Evolutionary conservation across 2,329 filamentous ascomycete species (phyloP).

Genomic region (Aspergillus chevalieri): DNA sequence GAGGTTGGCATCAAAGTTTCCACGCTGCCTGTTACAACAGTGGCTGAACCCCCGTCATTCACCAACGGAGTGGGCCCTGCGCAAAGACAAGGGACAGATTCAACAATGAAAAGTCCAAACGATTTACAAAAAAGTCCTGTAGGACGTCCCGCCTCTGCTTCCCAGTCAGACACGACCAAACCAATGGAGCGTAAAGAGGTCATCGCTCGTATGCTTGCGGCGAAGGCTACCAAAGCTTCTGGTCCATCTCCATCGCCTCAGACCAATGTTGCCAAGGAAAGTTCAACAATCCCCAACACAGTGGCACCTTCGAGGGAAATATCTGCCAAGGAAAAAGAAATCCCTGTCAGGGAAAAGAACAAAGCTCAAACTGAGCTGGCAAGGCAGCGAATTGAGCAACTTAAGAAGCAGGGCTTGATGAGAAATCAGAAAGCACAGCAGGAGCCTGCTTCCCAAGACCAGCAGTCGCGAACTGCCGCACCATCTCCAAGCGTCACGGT

Average conservation of each 20-base stretch:
- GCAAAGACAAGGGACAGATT: background rate
- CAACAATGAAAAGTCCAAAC: background rate
- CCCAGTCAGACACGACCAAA: slow-evolving; percentile 21
- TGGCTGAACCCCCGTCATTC: slow-evolving; percentile 6
- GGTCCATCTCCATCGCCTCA: slow-evolving; percentile 10
- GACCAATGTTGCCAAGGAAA: slow-evolving; percentile 8
- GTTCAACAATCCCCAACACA: slow-evolving; percentile 2
- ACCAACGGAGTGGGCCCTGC: background rate
- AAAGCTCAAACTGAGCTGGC: slow-evolving; percentile 69
- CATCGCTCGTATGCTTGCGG: slow-evolving; percentile 69
- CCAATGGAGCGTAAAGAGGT: slow-evolving; percentile 66
- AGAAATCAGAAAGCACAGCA: slow-evolving; percentile 30
- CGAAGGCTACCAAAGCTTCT: slow-evolving; percentile 55
- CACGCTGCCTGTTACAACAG: slow-evolving; percentile 5
- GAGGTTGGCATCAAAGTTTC: slow-evolving; percentile 56
- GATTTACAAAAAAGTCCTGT: background rate
- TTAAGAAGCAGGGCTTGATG: slow-evolving; percentile 51
- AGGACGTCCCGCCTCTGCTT: background rate
- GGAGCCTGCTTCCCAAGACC: slow-evolving; percentile 4
- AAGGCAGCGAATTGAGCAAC: slow-evolving; percentile 70
- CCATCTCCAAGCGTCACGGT: slow-evolving; percentile 5
- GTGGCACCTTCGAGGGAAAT: slow-evolving; percentile 6
- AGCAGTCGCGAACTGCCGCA: slow-evolving; percentile 3
- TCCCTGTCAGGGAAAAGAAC: slow-evolving; percentile 39
- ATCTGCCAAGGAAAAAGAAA: slow-evolving; percentile 19